Conservation (phyloP, 2,329 filamentous ascomycete genomes). For the Thelonectria discophora region DNA sequence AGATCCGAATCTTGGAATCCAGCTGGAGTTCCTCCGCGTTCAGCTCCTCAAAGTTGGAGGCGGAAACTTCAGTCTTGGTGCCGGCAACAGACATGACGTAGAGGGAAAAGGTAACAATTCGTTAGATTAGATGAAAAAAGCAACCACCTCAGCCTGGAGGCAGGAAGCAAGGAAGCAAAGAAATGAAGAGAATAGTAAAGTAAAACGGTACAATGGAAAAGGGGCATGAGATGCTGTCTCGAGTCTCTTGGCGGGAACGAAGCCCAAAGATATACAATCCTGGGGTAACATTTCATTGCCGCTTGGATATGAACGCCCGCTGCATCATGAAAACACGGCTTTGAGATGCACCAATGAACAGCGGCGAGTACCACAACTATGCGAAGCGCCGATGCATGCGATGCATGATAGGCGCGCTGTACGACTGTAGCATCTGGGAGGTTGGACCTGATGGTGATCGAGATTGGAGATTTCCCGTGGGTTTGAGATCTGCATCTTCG, state of each 20-base stretch:
- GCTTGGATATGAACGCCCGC: conserved; percentile 21
- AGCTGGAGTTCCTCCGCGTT: conserved; percentile 50
- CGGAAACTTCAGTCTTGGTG: conserved; percentile 52
- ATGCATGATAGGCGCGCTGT: conserved; percentile 41
- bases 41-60: conserved; percentile 62
- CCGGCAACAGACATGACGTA: conserved; percentile 40
- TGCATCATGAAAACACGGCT: conserved; percentile 27
- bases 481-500: conserved; percentile 28
- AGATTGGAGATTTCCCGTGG: conserved; percentile 22
- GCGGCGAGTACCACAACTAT: not conserved
- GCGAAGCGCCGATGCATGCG: conserved; percentile 39
- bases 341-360: conserved; percentile 31
- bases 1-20: conserved; percentile 50
- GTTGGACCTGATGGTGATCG: conserved; percentile 19
- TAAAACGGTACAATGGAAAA: no score
- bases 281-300: conserved; percentile 25
- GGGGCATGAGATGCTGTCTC: conserved; percentile 11
- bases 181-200: conserved; percentile 15
- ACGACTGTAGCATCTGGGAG: not conserved
- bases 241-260: conserved; percentile 12
- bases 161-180: conserved; percentile 22
- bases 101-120: conserved; percentile 9
- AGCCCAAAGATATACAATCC: conserved; percentile 35
- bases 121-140: conserved; percentile 18
- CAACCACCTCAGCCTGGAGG: conserved; percentile 8